Percentiles rank a stretch among this genome's conserved stretches.
These are phyloP conservation scores for Chlorencoelia australis DNA, from an alignment of 2,329 filamentous ascomycete species.

Conservation along the genomic window DNA sequence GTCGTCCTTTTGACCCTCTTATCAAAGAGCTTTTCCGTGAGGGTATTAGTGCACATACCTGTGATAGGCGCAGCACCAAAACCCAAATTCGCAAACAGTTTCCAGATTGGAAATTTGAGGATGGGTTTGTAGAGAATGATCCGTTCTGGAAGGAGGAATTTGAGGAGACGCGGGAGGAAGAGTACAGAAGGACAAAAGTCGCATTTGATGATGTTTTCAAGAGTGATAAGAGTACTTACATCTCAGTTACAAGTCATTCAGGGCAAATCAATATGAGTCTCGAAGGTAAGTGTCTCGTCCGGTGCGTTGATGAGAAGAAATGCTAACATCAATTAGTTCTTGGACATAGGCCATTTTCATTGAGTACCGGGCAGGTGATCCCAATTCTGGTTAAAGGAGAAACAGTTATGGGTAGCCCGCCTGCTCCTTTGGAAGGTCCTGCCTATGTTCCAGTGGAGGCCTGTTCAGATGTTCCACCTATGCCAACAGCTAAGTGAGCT, in stretches of 20 bases:
- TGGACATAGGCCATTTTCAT: conserved; percentile 48
- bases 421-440: conserved; percentile 6
- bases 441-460: too few species aligned
- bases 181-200: conserved; percentile 38
- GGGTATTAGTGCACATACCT: conserved; percentile 58
- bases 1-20: conserved; percentile 42
- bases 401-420: conserved; percentile 23
- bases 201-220: conserved; percentile 48
- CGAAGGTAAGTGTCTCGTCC: conserved; percentile 19
- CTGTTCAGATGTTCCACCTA: too few species aligned
- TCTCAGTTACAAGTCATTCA: conserved; percentile 51
- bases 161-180: conserved; percentile 36
- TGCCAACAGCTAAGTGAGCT: too few species aligned
- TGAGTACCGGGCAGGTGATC: conserved; percentile 59
- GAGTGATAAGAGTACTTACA: conserved; percentile 41
- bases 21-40: conserved; percentile 60
- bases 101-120: conserved; percentile 47
- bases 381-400: conserved; percentile 56
- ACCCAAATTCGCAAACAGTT: conserved; percentile 37
- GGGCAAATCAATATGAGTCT: conserved; percentile 46
- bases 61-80: conserved; percentile 50
- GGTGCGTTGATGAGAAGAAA: too few species aligned
- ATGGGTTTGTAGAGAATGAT: conserved; percentile 49
- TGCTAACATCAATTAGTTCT: too few species aligned
- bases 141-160: conserved; percentile 35